phyloP scores from a whole-genome alignment of 192 early-diverging fungal species.

The Coemansia asiatica region DNA sequence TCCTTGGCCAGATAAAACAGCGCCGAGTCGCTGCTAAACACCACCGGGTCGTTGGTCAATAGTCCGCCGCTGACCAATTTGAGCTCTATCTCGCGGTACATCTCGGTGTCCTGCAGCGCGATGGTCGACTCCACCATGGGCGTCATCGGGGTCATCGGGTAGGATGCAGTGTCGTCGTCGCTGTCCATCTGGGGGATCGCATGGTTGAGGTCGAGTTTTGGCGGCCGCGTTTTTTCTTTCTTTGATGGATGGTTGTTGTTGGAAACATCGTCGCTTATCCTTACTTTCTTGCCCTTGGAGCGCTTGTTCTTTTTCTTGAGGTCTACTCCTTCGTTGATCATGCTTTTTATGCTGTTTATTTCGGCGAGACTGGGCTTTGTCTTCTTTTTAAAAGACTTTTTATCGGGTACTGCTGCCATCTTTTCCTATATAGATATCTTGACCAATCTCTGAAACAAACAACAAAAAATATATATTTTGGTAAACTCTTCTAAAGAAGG shows the following conservation, averaged over 20 bases:
- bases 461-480: too few relatives aligned
- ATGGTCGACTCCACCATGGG: slow-evolving; percentile 29
- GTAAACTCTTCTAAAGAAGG: too few relatives aligned
- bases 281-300: not conserved
- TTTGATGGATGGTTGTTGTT: not conserved
- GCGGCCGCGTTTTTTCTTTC: slow-evolving; percentile 15
- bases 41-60: slow-evolving; percentile 35
- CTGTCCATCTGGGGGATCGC: slow-evolving; percentile 2
- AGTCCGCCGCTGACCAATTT: slow-evolving; percentile 45
- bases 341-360: not conserved
- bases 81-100: slow-evolving; percentile 28
- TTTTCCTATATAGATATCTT: not conserved
- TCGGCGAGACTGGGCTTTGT: not conserved
- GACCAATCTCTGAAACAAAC: too few relatives aligned
- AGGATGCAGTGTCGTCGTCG: not conserved
- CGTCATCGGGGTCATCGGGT: slow-evolving; percentile 24
- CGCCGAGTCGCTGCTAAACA: slow-evolving; percentile 51
- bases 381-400: slow-evolving; percentile 2
- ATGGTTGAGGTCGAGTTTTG: slow-evolving; percentile 18
- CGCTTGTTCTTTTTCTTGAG: not conserved
- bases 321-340: not conserved
- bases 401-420: slow-evolving; percentile 1
- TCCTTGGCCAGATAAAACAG: slow-evolving; percentile 49
- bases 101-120: slow-evolving; percentile 18
- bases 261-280: not conserved